Conservation (phyloP, 2,329 filamentous ascomycete genomes). For the Pyrenophora graminea region DNA sequence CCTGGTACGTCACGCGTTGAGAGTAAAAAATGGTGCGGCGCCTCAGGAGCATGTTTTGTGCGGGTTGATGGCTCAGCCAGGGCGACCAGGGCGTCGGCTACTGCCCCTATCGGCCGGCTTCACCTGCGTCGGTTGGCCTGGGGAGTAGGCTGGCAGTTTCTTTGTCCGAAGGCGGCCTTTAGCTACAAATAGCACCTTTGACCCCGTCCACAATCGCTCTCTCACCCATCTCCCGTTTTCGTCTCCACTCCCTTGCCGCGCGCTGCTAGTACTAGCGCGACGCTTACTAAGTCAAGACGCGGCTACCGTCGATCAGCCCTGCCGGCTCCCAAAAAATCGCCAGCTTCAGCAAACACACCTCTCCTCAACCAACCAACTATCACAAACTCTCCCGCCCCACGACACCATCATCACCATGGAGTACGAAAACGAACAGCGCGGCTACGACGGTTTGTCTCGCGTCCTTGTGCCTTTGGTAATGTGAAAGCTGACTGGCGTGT, state of each 20-base stretch:
- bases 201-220: constrained; percentile 3
- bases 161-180: constrained; percentile 1
- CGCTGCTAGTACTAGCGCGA: constrained; percentile 29
- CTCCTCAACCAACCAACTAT: constrained; percentile 23
- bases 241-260: constrained; percentile 30
- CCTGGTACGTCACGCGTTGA: neutral
- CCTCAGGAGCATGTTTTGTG: constrained; percentile 7
- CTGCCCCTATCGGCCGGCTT: constrained; percentile 21
- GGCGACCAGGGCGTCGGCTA: constrained; percentile 14
- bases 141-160: constrained; percentile 1
- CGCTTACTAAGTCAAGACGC: constrained; percentile 36
- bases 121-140: constrained; percentile 15
- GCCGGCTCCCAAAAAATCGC: constrained; percentile 33
- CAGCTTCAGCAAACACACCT: constrained; percentile 31
- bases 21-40: neutral
- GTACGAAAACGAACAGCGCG: constrained; percentile 68
- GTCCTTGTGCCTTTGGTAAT: constrained; percentile 8
- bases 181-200: constrained; percentile 9
- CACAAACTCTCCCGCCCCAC: constrained; percentile 25
- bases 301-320: constrained; percentile 39
- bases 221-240: constrained; percentile 6
- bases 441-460: constrained; percentile 64
- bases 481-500: constrained; percentile 31
- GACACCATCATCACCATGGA: constrained; percentile 59
- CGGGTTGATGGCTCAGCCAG: constrained; percentile 14